Evolutionary conservation across 257 asterid genomes (phyloP).

Genomic region (Cordia subcordata): DNA sequence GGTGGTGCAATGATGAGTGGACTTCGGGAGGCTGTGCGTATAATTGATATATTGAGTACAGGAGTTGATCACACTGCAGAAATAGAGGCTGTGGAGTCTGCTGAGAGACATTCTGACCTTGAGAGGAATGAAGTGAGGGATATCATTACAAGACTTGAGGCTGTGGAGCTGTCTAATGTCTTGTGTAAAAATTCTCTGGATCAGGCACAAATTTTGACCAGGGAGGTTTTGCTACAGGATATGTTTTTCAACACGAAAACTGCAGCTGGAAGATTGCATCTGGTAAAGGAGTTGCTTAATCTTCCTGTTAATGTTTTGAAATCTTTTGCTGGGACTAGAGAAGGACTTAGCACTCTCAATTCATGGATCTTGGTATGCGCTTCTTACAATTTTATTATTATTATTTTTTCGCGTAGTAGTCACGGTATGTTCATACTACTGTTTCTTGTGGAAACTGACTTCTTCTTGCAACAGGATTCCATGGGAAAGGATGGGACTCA

Average conservation of each 20-base stretch:
- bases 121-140: slow-evolving; percentile 86
- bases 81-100: slow-evolving; percentile 85
- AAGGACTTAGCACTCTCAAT: slow-evolving; percentile 82
- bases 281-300: slow-evolving; percentile 77
- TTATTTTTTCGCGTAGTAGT: no score
- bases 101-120: slow-evolving; percentile 62
- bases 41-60: slow-evolving; percentile 60
- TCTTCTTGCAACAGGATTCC: slow-evolving; percentile 64
- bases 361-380: slow-evolving; percentile 83
- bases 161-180: slow-evolving; percentile 58
- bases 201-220: slow-evolving; percentile 42
- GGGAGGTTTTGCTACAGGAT: slow-evolving; percentile 68
- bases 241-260: slow-evolving; percentile 82
- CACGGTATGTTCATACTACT: slow-evolving; percentile 5
- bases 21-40: slow-evolving; percentile 93
- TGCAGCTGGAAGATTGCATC: slow-evolving; percentile 80
- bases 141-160: slow-evolving; percentile 70
- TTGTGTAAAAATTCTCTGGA: slow-evolving; percentile 57
- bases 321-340: slow-evolving; percentile 88
- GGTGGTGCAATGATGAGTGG: slow-evolving; percentile 99
- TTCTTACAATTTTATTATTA: slow-evolving; percentile 18
- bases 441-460: slow-evolving; percentile 5
- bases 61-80: slow-evolving; percentile 85
- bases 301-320: slow-evolving; percentile 86
- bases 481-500: slow-evolving; percentile 99